Conservation (phyloP, 805 yeast species). For the Phaffomyces thermotolerans region DNA sequence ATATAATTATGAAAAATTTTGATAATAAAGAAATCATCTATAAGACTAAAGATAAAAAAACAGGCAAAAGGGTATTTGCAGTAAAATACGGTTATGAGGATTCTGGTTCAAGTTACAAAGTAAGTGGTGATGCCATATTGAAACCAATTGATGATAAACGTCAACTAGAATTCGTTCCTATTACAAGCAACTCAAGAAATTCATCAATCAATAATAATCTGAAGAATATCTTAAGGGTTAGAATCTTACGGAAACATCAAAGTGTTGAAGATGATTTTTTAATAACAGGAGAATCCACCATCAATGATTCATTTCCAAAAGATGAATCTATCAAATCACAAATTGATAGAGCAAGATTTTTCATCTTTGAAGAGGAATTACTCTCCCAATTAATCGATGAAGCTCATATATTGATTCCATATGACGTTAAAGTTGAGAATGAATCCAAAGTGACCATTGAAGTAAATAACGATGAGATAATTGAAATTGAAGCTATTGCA, state of each 20-base stretch:
- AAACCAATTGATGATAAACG: conserved; percentile 35
- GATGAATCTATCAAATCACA: conserved; percentile 41
- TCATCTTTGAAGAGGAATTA: conserved; percentile 83
- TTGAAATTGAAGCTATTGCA: conserved; percentile 64
- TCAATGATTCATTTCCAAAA: conserved; percentile 13
- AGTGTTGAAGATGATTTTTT: conserved; percentile 41
- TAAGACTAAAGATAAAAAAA: conserved; percentile 52
- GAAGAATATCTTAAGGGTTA: conserved; percentile 49
- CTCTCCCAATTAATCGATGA: conserved; percentile 74
- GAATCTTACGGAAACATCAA: conserved; percentile 42
- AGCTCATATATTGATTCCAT: conserved; percentile 59
- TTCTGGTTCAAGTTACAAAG: conserved; percentile 68
- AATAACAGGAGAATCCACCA: conserved; percentile 49
- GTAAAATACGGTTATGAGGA: conserved; percentile 89
- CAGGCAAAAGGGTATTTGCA: conserved; percentile 51
- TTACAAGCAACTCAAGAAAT: conserved; percentile 19
- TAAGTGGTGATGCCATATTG: conserved; percentile 66
- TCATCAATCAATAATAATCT: conserved; percentile 25
- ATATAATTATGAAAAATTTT: conserved; percentile 26
- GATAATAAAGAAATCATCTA: conserved; percentile 53
- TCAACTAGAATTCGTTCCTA: conserved; percentile 36
- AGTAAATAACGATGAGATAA: conserved; percentile 46
- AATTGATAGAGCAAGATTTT: conserved; percentile 61
- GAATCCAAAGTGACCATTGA: conserved; percentile 61
- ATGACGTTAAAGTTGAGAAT: conserved; percentile 58